Conservation (phyloP, 2,329 filamentous ascomycete species). For the Arachnomyces sp. region DNA sequence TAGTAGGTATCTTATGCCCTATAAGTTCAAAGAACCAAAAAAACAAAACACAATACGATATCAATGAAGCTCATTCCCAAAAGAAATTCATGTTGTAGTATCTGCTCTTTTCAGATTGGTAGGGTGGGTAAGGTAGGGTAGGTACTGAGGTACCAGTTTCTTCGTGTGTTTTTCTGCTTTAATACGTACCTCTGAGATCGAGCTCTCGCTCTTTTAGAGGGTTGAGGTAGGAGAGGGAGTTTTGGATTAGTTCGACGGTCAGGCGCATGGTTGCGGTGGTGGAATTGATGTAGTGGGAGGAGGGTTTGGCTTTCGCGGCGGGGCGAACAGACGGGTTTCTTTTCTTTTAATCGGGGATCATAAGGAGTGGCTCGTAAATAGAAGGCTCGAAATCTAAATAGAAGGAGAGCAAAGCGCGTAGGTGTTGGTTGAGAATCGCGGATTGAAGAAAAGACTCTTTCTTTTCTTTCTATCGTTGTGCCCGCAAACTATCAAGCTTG, state of each 20-base stretch:
- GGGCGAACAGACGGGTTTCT: too few relatives aligned
- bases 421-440: too few relatives aligned
- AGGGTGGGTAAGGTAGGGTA: too few relatives aligned
- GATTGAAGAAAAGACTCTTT: too few relatives aligned
- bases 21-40: slow-evolving; percentile 39
- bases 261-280: slow-evolving; percentile 65
- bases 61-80: slow-evolving; percentile 68
- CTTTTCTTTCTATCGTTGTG: too few relatives aligned
- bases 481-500: too few relatives aligned
- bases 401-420: not conserved
- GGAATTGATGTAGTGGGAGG: not conserved
- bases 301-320: not conserved
- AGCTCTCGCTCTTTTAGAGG: slow-evolving; percentile 97
- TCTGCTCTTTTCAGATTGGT: slow-evolving; percentile 76
- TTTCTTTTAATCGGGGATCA: too few relatives aligned
- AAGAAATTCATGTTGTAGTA: slow-evolving; percentile 65
- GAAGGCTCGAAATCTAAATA: not conserved
- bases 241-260: slow-evolving; percentile 88
- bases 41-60: slow-evolving; percentile 51
- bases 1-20: slow-evolving; percentile 96
- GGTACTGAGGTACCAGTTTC: too few relatives aligned
- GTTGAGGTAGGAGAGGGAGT: slow-evolving; percentile 96
- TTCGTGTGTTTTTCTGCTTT: slow-evolving; percentile 7
- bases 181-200: slow-evolving; percentile 96
- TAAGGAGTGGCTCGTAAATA: slow-evolving; percentile 22